Evolutionary conservation across 1,139 yeast genomes (phyloP), one percentile per base, ranked within the genome.

Genomic region (Nematodospora anomalae): DNA sequence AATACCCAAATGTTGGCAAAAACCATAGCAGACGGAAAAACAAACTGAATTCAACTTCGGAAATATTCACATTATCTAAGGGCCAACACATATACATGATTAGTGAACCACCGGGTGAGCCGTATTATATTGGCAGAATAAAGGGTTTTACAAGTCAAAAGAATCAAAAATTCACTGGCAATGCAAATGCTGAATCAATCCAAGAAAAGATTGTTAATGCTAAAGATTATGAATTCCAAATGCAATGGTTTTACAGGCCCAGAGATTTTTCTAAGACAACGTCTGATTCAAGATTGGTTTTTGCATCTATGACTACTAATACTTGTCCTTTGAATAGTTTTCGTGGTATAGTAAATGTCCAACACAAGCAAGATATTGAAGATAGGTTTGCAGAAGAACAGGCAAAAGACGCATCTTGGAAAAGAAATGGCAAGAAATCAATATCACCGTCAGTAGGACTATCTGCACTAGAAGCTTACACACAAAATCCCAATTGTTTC

Each of bases 41-140:
- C 3, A 24, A 25, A 16, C 21, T 14, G 10, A 36, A 35, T 16
- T 7, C 30, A 8, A 28, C 33, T 6, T 18, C 31, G 13, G 46
- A 46, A 20, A 26, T 42, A 1, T 61, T 62, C 36, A 54, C 51
- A 28, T 45, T 77, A 14, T 46, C 46, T 6, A 76, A 76, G 42
- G 79, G 77, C 16, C 96, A 90, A 40, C 82, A 74, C 46, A 83
- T 90, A 4, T 90, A 86, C 56, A 80, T 92, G 79, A 73, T 89
- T 16, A 81, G 95, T 45, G 97, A 88, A 56, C 97, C 97, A 1
- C 92, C 96, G 0, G 95, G 96, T 1, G 97, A 90, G 50, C 97
- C 97, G 0, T 90, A 86, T 62, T 89, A 87, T 52, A 77, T 92
- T 32, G 97, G 95, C 0, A 69, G 94, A 36, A 74, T 92, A 33